These are phyloP conservation scores for Grosmannia serpens DNA, from an alignment of 2,329 filamentous ascomycete genomes.

Conservation along the genomic window DNA sequence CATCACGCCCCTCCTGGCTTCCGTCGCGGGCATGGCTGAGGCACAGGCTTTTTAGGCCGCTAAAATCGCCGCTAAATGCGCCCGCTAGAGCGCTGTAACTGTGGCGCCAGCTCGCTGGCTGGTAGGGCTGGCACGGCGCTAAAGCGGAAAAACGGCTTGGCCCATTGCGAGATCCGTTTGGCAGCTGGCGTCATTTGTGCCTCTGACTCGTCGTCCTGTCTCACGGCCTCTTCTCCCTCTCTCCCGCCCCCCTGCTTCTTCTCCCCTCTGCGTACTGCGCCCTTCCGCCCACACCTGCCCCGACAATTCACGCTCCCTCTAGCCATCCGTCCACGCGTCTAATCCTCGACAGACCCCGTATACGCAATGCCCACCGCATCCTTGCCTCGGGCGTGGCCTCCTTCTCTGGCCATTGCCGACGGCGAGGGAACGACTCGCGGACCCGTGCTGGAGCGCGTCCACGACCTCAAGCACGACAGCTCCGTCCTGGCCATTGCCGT, in stretches of 20 bases:
- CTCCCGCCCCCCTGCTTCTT: background rate
- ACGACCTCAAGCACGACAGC: conserved; percentile 65
- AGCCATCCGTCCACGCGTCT: background rate
- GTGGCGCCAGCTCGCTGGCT: background rate
- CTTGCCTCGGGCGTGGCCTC: conserved; percentile 13
- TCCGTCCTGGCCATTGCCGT: conserved; percentile 76
- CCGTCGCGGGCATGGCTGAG: background rate
- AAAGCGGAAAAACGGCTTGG: background rate
- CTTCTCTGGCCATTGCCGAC: conserved; percentile 8
- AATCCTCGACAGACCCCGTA: background rate
- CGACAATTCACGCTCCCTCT: background rate
- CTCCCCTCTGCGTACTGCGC: background rate
- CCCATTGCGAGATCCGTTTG: background rate
- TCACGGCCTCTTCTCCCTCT: background rate
- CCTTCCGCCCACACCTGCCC: background rate
- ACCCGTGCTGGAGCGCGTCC: conserved; percentile 50
- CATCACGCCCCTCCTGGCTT: background rate
- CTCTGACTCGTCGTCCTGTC: background rate
- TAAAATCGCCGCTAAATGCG: background rate
- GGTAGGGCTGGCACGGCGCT: background rate
- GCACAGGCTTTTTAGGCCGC: background rate
- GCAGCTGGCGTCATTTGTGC: conserved; percentile 1
- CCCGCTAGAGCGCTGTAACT: background rate
- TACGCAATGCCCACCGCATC: conserved; percentile 9
- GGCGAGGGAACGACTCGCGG: conserved; percentile 10